Evolutionary conservation across 768 basidiomycete species (phyloP).

Genomic region (Psilocybe tampanensis): DNA sequence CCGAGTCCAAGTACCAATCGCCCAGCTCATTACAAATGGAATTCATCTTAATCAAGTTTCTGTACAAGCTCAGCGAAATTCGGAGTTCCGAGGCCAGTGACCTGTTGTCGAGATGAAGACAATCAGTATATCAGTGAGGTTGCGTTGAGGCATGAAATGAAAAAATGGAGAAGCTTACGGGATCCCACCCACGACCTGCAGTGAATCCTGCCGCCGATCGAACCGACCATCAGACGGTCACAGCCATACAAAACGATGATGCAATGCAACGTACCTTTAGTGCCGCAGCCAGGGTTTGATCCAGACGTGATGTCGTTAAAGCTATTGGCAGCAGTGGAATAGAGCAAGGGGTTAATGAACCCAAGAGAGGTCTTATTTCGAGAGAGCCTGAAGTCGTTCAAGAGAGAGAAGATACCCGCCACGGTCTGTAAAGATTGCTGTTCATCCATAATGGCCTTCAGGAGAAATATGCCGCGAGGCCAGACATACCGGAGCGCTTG

Average conservation of each 20-base stretch:
- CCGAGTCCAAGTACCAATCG: too few relatives aligned
- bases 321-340: constrained; percentile 41
- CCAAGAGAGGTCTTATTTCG: constrained; percentile 50
- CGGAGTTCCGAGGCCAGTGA: constrained; percentile 66
- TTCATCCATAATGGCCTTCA: too few relatives aligned
- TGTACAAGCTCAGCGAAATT: constrained; percentile 57
- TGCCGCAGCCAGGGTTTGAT: constrained; percentile 65
- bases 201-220: constrained; percentile 25
- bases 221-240: background rate
- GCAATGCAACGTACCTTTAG: constrained; percentile 37
- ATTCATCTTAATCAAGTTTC: constrained; percentile 38
- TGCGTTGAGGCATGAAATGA: too few relatives aligned
- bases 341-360: constrained; percentile 57
- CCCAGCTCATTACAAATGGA: too few relatives aligned
- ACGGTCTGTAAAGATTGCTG: constrained; percentile 53
- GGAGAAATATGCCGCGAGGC: too few relatives aligned
- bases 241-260: background rate
- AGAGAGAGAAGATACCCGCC: constrained; percentile 59
- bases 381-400: constrained; percentile 63
- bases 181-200: constrained; percentile 37
- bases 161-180: constrained; percentile 38
- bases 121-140: too few relatives aligned
- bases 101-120: constrained; percentile 34
- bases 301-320: constrained; percentile 65
- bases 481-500: constrained; percentile 53